A percentile compares a stretch with the other conserved stretches of the same genome.
Conservation (phyloP, 176 grass and related monocot genomes). For the Triticum monococcum region DNA sequence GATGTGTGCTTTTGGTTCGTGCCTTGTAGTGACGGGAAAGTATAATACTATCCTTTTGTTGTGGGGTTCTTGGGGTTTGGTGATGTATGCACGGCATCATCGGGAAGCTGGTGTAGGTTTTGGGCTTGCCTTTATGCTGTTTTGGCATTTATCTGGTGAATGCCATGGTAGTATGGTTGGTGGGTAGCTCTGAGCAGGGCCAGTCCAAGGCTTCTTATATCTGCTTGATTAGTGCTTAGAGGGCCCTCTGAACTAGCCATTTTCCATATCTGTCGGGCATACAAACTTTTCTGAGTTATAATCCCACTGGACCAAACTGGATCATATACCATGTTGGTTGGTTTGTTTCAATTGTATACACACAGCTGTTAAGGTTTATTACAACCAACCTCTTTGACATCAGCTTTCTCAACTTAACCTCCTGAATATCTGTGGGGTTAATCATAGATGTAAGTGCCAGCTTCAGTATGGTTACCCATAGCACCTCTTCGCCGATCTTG, state of each 20-base stretch:
- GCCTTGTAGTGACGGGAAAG: constrained; percentile 19
- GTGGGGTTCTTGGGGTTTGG: constrained; percentile 11
- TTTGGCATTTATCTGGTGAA: neutral
- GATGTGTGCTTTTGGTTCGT: neutral
- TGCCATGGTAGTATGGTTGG: neutral
- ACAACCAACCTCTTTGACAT: neutral
- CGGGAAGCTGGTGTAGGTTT: neutral
- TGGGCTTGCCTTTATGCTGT: constrained; percentile 4
- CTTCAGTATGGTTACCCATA: neutral
- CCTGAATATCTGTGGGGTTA: neutral
- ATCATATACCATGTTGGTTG: neutral
- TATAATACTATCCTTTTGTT: neutral
- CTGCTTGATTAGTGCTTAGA: neutral
- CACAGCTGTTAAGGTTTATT: constrained; percentile 20
- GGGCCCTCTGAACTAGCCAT: neutral
- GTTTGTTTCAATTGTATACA: neutral
- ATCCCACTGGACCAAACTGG: neutral
- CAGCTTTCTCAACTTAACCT: constrained; percentile 5
- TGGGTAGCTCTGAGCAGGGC: constrained; percentile 15
- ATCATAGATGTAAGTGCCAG: neutral
- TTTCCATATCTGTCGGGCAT: neutral
- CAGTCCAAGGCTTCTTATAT: neutral
- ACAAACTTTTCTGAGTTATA: neutral
- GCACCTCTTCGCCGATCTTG: neutral
- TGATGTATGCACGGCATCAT: neutral